Evolutionary conservation across 345 rosid genomes (phyloP), one percentile per base, ranked within the genome.

Genomic region (Gossypium anomalum): DNA sequence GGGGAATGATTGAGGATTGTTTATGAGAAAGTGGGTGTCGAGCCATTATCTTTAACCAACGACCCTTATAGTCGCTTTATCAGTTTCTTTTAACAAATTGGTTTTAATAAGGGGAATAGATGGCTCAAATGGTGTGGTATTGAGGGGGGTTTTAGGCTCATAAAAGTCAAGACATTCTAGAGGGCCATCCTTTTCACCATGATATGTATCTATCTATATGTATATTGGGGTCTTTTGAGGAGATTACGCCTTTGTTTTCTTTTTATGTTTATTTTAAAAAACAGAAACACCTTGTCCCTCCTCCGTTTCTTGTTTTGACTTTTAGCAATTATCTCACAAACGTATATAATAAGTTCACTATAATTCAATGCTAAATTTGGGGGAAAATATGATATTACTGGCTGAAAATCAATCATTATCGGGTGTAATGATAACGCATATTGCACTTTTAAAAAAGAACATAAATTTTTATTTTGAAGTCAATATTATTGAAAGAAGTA

Each of bases 141-240:
- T 19, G 53, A 2, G 51, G 2, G 43, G 43, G 4, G 34, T 8
- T 34, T 15, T 16, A 11, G 57, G 27, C 9, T 60, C 68, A 61
- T n/a, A 45, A 61, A 72, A 74, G 76, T 73, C 76, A 73, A 73
- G 20, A 64, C 27, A 60, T 62, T 73, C 76, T 73, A 73, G 70
- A 73, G 45, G 76, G 60, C 56, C 17, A 45, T 72, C 66, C 23
- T 20, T 72, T 72, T 57, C 25, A 41, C 41, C 17, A 8, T 1
- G 1, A 34, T 5, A 34, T 34, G 41, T 34, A 34, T 5, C 41
- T 34, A 34, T 34, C 41, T 34, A 20, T 45, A 2, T 1, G 16
- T 25, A 16, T 71, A 22, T 44, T 44, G 25, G 61, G 27, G 15
- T 72, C 67, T 58, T 72, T 58, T 23, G 66, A 57, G 49, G 49